Percentiles rank a stretch among this genome's conserved stretches.
phyloP scores from a whole-genome alignment of 75 land plant genomes.

The Gnetum montanum region DNA sequence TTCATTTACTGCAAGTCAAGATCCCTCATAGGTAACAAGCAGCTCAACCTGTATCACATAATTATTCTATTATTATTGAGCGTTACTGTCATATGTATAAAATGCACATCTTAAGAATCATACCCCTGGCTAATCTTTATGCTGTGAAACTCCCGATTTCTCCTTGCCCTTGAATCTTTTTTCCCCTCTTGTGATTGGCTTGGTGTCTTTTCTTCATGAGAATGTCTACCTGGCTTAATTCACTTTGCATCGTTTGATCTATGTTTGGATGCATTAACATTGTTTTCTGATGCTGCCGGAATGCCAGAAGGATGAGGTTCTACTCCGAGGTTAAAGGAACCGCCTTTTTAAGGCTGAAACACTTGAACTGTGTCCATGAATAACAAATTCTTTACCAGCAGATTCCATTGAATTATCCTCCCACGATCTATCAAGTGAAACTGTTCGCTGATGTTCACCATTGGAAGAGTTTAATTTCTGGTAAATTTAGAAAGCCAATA shows the following conservation, averaged over 20 bases:
- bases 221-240: slow-evolving; percentile 36
- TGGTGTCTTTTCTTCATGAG: slow-evolving; percentile 69
- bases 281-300: background rate
- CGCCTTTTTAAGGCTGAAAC: slow-evolving; percentile 25
- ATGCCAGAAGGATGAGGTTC: slow-evolving; percentile 13
- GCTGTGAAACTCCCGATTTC: slow-evolving; percentile 78
- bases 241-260: slow-evolving; percentile 40
- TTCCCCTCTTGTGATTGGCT: slow-evolving; percentile 61
- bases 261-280: slow-evolving; percentile 27
- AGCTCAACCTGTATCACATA: slow-evolving; percentile 84
- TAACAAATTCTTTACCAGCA: slow-evolving; percentile 44
- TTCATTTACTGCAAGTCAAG: slow-evolving; percentile 86
- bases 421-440: slow-evolving; percentile 66
- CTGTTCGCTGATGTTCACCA: slow-evolving; percentile 58
- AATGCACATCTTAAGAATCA: background rate
- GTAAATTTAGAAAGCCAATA: too few relatives aligned
- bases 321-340: slow-evolving; percentile 14
- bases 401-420: slow-evolving; percentile 59
- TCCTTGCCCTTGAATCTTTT: slow-evolving; percentile 53
- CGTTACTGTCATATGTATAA: slow-evolving; percentile 1
- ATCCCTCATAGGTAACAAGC: slow-evolving; percentile 92
- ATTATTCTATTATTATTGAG: background rate
- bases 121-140: slow-evolving; percentile 93
- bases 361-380: slow-evolving; percentile 27
- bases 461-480: too few relatives aligned